These are phyloP conservation scores for Xylariomycetidae sp. DNA, from an alignment of 2,329 filamentous ascomycete genomes.

Conservation along the genomic window DNA sequence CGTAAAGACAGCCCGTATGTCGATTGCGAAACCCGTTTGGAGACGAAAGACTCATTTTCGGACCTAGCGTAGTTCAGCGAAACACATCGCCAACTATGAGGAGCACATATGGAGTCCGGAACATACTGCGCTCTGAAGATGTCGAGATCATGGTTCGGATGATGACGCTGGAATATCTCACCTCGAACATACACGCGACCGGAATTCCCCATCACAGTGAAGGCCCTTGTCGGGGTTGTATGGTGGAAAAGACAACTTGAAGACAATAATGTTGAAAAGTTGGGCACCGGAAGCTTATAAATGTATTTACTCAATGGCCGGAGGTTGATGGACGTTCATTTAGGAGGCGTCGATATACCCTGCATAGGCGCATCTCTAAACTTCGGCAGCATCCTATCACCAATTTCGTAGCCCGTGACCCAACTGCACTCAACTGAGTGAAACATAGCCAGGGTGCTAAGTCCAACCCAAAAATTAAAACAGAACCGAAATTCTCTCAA, in stretches of 20 bases:
- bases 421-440: too few species aligned
- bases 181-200: conserved; percentile 30
- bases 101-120: conserved; percentile 12
- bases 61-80: conserved; percentile 22
- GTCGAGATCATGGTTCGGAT: conserved; percentile 13
- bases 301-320: too few species aligned
- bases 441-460: too few species aligned
- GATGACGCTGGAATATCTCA: conserved; percentile 25
- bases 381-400: too few species aligned
- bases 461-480: too few species aligned
- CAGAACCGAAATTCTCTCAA: too few species aligned
- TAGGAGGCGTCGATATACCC: too few species aligned
- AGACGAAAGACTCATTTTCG: conserved; percentile 24
- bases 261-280: too few species aligned
- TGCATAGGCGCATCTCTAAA: too few species aligned
- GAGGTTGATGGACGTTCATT: too few species aligned
- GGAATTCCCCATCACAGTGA: conserved; percentile 29
- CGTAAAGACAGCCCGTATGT: conserved; percentile 28
- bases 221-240: conserved; percentile 27
- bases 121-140: conserved; percentile 32
- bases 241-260: conserved; percentile 6
- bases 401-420: too few species aligned
- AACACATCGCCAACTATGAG: conserved; percentile 1
- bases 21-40: conserved; percentile 26
- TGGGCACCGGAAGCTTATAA: too few species aligned